Percentiles rank a stretch among this genome's conserved stretches.
Conservation (phyloP, 2,329 filamentous ascomycete species). For the Cytospora leucostoma region DNA sequence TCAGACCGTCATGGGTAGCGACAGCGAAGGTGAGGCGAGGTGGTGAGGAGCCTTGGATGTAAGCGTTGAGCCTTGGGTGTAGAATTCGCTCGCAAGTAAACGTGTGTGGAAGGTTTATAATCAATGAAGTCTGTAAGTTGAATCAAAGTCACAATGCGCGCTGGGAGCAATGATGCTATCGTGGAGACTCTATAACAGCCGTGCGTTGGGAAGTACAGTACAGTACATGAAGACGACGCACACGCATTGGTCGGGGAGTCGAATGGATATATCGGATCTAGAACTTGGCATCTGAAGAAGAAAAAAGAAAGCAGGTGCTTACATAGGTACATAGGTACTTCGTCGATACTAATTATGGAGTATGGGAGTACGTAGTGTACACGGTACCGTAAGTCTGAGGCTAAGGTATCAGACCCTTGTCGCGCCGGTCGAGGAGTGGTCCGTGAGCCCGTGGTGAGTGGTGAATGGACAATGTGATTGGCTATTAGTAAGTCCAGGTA, state of each 20-base stretch:
- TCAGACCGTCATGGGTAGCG: constrained; percentile 11
- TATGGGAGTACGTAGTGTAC: too few relatives aligned
- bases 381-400: too few relatives aligned
- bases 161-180: constrained; percentile 24
- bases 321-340: too few relatives aligned
- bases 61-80: too few relatives aligned
- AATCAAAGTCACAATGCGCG: constrained; percentile 7
- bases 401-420: too few relatives aligned
- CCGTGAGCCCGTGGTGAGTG: too few relatives aligned
- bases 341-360: too few relatives aligned
- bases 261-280: not conserved
- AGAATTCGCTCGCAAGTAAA: not conserved
- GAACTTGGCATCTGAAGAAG: too few relatives aligned
- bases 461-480: too few relatives aligned
- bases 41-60: not conserved
- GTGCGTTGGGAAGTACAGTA: constrained; percentile 4
- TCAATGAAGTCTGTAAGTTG: not conserved
- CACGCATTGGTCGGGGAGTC: not conserved
- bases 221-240: not conserved
- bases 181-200: not conserved
- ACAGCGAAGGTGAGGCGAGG: not conserved
- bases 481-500: too few relatives aligned
- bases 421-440: too few relatives aligned
- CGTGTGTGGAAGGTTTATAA: constrained; percentile 9
- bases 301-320: too few relatives aligned